Base-by-base conservation (phyloP, 208 protist genomes). In the Crithidia bombi region DNA sequence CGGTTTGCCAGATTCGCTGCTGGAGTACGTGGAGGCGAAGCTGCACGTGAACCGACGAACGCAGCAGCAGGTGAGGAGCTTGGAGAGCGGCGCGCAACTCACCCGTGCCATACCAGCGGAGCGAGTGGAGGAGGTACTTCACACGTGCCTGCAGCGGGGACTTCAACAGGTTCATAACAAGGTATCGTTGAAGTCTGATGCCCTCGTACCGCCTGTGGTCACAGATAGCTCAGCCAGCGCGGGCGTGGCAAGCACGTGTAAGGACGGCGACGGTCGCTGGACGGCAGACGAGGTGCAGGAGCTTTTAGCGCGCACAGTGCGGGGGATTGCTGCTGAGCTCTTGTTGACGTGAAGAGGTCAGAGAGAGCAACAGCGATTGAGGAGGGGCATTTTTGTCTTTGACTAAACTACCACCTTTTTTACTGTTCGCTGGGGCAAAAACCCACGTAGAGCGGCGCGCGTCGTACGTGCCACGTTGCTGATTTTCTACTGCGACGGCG, bases 21-120 rank as follows among this genome's bases (percentile, higher is more conserved):
- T 89, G 19, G 72, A 79, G 62, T 82, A 76, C 21, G 59, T 88
- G 39, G 79, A 79, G 54, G 87, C 87, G 26, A 89, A 83, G 65
- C 59, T 92, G 44, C 57, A 69, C 56, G 74, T 88, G 47, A 92
- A 90, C 55, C 61, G 59, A 14, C 69, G 80, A 6, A 62, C 57
- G 6, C 41, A 36, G 7, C 14, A 49, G 10, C 5, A 7, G n/a
- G 9, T 39, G 17, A 9, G 12, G 7, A 21, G 15, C 19, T 21
- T 7, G 14, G 19, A 50, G 5, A 32, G 47, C 10, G 28, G 21
- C 19, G 25, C 41, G 25, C 2, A 33, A n/a, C 35, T 11, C 4
- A 32, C 12, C 10, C 54, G 14, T 25, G 30, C 30, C 4, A 2
- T 49, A 25, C 19, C 56, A 3, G 56, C 15, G 10, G 41, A 39